phyloP scores from a whole-genome alignment of 2,329 filamentous ascomycete genomes.

The Lithohypha guttulata region DNA sequence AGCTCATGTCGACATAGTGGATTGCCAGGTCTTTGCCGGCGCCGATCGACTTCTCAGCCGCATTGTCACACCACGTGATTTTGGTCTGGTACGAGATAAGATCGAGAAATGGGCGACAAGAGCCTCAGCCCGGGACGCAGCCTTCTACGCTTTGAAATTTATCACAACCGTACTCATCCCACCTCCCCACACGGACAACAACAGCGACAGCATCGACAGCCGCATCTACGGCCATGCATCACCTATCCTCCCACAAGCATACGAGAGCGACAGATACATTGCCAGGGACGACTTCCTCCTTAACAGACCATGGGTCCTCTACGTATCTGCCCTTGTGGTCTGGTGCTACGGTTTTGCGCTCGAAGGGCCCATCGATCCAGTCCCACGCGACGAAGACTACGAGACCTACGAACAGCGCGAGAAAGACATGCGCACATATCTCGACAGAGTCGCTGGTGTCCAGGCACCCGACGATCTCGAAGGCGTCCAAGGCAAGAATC shows the following conservation, averaged over 20 bases:
- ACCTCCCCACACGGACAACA: constrained; percentile 27
- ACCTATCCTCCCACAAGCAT: constrained; percentile 22
- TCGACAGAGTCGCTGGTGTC: constrained; percentile 61
- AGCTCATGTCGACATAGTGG: constrained; percentile 94
- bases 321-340: constrained; percentile 81
- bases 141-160: constrained; percentile 85
- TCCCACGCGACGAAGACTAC: constrained; percentile 39
- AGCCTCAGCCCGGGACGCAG: constrained; percentile 78
- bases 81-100: constrained; percentile 64
- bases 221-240: constrained; percentile 25
- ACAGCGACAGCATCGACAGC: constrained; percentile 27
- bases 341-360: constrained; percentile 92
- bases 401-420: constrained; percentile 55
- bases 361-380: constrained; percentile 59
- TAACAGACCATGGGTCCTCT: constrained; percentile 90
- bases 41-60: constrained; percentile 76
- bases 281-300: constrained; percentile 81
- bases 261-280: constrained; percentile 50
- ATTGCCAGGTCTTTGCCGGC: constrained; percentile 90
- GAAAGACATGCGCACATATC: constrained; percentile 67
- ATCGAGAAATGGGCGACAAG: constrained; percentile 81
- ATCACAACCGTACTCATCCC: constrained; percentile 71
- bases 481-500: constrained; percentile 63
- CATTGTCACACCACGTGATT: constrained; percentile 71
- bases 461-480: constrained; percentile 67